Evolutionary conservation across 1,284 basidiomycete genomes (phyloP), one percentile per base, ranked within the genome.

Genomic region (Neolentinus lepideus): DNA sequence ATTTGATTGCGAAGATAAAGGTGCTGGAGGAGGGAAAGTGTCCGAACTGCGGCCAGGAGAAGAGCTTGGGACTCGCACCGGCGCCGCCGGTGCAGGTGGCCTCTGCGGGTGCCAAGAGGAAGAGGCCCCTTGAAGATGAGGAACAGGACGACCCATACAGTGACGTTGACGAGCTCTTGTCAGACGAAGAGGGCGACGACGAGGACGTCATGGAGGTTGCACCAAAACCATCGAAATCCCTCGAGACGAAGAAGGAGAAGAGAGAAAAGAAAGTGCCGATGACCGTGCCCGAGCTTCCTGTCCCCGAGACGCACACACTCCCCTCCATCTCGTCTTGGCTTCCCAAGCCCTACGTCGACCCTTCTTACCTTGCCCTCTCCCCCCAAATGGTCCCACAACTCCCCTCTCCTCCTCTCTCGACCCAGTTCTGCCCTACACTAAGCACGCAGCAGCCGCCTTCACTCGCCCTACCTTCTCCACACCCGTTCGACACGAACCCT

Each of bases 1-100:
- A 84, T 56, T 73, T 90, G 26, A 69, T 85, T 11, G 70, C 72
- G 47, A 75, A 70, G 56, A 77, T 87, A 31, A 66, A 68, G 25
- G 64, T 63, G 12, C 70, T 79, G 54, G 76, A 79, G 58, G 35
- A 63, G 63, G 26, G 75, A 25, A 25, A 46, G 43, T 46, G 43
- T 46, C 4, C 16, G 10, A 46, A 16, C 16, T 46, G 43, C 16
- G 43, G 43, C 4, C 4, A 25, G 43, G 24, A 46, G 43, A 46
- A 46, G 24, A 38, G 35, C 11, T 11, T 11, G 35, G 35, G 19
- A 38, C 35, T 11, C 19, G 35, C 19, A 19, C 11, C 12, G 35
- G 35, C 19, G 19, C 35, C 12, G 35, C 12, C 35, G 24, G 24
- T 19, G 43, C n/a, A 16, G 24, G 43, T 10, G 43, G n/a, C 43